A percentile compares a stretch with the other conserved stretches of the same genome.
These are phyloP conservation scores for Eucalyptus brandiana DNA, from an alignment of 345 rosid species.

Conservation along the genomic window DNA sequence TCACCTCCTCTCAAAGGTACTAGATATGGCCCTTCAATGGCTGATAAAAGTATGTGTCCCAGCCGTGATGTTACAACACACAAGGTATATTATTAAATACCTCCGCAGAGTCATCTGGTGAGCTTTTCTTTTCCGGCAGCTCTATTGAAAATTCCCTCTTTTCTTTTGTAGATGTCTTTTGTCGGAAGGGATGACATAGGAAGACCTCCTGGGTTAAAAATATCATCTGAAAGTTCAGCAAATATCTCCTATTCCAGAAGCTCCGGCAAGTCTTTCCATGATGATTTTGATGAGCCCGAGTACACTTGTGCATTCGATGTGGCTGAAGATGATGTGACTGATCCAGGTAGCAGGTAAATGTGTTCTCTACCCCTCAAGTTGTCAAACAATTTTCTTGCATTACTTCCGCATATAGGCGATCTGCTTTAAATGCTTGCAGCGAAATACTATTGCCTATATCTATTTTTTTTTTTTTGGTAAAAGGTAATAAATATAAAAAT, in stretches of 20 bases:
- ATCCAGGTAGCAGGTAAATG: constrained; percentile 54
- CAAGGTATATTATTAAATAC: constrained; percentile 36
- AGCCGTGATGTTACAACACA: constrained; percentile 30
- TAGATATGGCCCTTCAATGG: constrained; percentile 23
- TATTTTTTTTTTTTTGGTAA: too few relatives aligned
- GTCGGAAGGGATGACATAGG: constrained; percentile 43
- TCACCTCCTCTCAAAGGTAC: constrained; percentile 37
- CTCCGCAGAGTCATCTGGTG: not conserved
- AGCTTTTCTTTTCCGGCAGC: not conserved
- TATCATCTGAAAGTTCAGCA: constrained; percentile 37
- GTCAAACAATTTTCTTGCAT: not conserved
- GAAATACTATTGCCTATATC: not conserved
- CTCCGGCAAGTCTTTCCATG: constrained; percentile 62
- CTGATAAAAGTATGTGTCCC: constrained; percentile 22
- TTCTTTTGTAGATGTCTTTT: constrained; percentile 20
- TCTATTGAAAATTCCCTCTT: not conserved
- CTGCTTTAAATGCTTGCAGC: not conserved
- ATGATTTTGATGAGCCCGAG: constrained; percentile 68
- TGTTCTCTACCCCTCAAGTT: not conserved
- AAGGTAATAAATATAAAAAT: too few relatives aligned
- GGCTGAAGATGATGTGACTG: constrained; percentile 45
- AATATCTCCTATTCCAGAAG: constrained; percentile 56
- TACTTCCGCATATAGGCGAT: not conserved
- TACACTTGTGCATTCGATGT: constrained; percentile 77
- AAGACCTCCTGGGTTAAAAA: constrained; percentile 34